Evolutionary conservation across 345 rosid genomes (phyloP).

Genomic region (Citrus trifoliata): DNA sequence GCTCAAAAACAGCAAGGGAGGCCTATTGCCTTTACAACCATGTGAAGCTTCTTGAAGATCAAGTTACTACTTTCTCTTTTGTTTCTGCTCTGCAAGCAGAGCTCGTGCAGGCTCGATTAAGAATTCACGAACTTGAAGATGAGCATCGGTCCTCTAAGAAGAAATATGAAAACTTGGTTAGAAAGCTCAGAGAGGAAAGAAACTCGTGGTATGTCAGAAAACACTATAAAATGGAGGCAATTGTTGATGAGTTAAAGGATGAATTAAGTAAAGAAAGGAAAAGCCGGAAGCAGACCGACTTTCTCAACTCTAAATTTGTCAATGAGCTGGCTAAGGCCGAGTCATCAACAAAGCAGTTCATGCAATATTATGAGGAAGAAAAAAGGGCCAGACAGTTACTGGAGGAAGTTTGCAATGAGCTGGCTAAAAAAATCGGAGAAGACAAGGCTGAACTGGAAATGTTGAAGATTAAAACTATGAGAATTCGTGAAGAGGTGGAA

Average conservation of each 20-base stretch:
- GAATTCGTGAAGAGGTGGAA: slow-evolving; percentile 27
- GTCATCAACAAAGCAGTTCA: slow-evolving; percentile 21
- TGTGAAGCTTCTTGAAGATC: slow-evolving; percentile 35
- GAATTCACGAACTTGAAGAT: slow-evolving; percentile 33
- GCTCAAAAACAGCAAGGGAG: slow-evolving; percentile 29
- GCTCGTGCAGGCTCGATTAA: slow-evolving; percentile 31
- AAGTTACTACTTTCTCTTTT: slow-evolving; percentile 25
- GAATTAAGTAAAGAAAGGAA: slow-evolving; percentile 41
- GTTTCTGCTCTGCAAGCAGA: slow-evolving; percentile 39
- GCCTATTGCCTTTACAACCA: slow-evolving; percentile 17
- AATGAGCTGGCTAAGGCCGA: slow-evolving; percentile 41
- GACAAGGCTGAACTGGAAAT: slow-evolving; percentile 33
- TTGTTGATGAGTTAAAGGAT: slow-evolving; percentile 28
- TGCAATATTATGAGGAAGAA: slow-evolving; percentile 30
- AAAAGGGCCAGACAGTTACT: slow-evolving; percentile 31
- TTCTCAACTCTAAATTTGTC: slow-evolving; percentile 34
- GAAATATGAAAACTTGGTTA: slow-evolving; percentile 32
- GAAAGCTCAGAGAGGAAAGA: slow-evolving; percentile 40
- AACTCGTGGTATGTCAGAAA: slow-evolving; percentile 32
- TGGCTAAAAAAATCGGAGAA: slow-evolving; percentile 28
- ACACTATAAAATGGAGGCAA: slow-evolving; percentile 33
- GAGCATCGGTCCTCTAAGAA: slow-evolving; percentile 34
- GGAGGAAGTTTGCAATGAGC: slow-evolving; percentile 27
- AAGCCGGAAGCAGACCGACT: slow-evolving; percentile 25
- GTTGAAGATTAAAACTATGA: slow-evolving; percentile 19